Percentiles rank a stretch among this genome's conserved stretches.
phyloP scores from a whole-genome alignment of 1,139 yeast genomes.

The Torulaspora pretoriensis region DNA sequence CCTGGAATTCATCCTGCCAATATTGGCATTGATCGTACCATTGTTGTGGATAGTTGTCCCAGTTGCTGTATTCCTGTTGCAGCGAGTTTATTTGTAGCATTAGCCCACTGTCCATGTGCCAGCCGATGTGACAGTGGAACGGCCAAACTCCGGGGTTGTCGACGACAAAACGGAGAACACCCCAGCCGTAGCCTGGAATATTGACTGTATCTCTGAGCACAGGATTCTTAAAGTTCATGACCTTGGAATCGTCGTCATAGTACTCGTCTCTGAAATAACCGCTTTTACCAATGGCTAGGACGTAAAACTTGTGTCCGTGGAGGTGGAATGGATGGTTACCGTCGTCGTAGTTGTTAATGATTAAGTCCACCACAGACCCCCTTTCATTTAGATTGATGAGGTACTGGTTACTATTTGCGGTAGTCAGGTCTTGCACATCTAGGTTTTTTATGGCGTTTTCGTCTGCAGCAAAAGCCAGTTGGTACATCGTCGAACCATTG shows the following conservation, averaged over 20 bases:
- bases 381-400: conserved; percentile 46
- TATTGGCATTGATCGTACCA: conserved; percentile 18
- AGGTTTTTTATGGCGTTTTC: conserved; percentile 37
- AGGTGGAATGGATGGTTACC: conserved; percentile 86
- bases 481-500: conserved; percentile 42
- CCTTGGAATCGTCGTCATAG: conserved; percentile 42
- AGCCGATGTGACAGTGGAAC: conserved; percentile 74
- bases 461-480: conserved; percentile 19
- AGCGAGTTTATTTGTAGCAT: conserved; percentile 26
- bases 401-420: conserved; percentile 49
- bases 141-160: conserved; percentile 79
- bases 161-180: conserved; percentile 53
- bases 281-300: conserved; percentile 50
- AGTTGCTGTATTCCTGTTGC: conserved; percentile 22
- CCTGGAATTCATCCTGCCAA: conserved; percentile 11
- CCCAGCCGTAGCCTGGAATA: conserved; percentile 57
- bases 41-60: conserved; percentile 20
- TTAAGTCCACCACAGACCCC: conserved; percentile 61
- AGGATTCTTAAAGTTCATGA: conserved; percentile 49
- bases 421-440: conserved; percentile 16
- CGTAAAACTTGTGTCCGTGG: conserved; percentile 79
- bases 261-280: conserved; percentile 42
- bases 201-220: conserved; percentile 58
- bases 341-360: conserved; percentile 67
- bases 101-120: conserved; percentile 47